These are phyloP conservation scores for Monilinia fructicola DNA, from an alignment of 2,329 filamentous ascomycete species.

Conservation along the genomic window DNA sequence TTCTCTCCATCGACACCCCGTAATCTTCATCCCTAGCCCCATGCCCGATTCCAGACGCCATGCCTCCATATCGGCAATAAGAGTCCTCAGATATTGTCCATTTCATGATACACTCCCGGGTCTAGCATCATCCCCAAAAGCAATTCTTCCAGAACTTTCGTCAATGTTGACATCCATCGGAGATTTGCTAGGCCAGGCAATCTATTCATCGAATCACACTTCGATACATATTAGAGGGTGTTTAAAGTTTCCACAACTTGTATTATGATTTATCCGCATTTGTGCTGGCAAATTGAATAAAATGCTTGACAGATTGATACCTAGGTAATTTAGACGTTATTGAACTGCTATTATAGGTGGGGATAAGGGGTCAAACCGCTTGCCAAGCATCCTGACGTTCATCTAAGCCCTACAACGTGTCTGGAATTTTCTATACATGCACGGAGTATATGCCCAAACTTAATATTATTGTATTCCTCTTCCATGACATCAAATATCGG, in stretches of 20 bases:
- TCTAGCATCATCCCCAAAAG: not conserved
- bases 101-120: not conserved
- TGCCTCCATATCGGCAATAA: not conserved
- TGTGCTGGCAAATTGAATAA: not conserved
- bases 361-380: slow-evolving; percentile 15
- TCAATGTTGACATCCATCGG: slow-evolving; percentile 7
- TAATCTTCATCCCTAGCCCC: slow-evolving; percentile 2
- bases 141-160: not conserved
- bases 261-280: not conserved
- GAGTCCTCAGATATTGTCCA: not conserved
- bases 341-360: slow-evolving; percentile 3
- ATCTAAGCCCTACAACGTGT: slow-evolving; percentile 20
- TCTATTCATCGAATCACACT: not conserved
- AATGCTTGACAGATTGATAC: slow-evolving; percentile 8
- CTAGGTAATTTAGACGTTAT: not conserved
- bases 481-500: slow-evolving; percentile 12
- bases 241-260: not conserved
- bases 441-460: slow-evolving; percentile 12
- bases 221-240: not conserved
- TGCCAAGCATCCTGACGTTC: slow-evolving; percentile 15
- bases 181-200: slow-evolving; percentile 9
- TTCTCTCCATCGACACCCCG: slow-evolving; percentile 15
- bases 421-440: slow-evolving; percentile 13
- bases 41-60: not conserved
- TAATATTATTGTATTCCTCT: slow-evolving; percentile 1